Conservation (phyloP, 129 eudicot species). For the Ambrosia artemisiifolia region DNA sequence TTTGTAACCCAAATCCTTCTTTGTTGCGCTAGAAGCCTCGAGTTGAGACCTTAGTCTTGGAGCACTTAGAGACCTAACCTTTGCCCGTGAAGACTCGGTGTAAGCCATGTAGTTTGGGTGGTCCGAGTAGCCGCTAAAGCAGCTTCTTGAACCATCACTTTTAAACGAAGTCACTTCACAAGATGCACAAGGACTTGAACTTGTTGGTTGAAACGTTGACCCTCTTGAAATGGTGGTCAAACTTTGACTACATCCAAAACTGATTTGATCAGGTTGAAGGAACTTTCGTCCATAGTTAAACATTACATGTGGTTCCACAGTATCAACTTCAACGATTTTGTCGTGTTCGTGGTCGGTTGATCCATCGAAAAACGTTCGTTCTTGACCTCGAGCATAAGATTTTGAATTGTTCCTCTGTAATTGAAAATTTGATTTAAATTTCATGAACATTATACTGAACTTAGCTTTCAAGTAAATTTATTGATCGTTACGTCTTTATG, state of each 20-base stretch:
- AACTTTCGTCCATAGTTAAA: constrained; percentile 38
- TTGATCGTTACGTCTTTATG: not conserved
- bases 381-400: constrained; percentile 28
- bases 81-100: constrained; percentile 83
- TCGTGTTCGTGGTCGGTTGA: constrained; percentile 41
- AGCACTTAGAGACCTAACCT: constrained; percentile 71
- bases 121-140: constrained; percentile 57
- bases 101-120: constrained; percentile 82
- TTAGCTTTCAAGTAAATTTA: not conserved
- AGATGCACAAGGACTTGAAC: constrained; percentile 58
- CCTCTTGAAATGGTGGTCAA: constrained; percentile 55
- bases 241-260: constrained; percentile 43
- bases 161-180: constrained; percentile 62
- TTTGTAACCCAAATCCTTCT: constrained; percentile 48
- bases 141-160: constrained; percentile 66
- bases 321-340: constrained; percentile 67
- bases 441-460: not conserved
- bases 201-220: constrained; percentile 57
- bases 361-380: not conserved
- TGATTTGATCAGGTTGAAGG: constrained; percentile 39
- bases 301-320: constrained; percentile 28
- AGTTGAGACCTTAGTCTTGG: constrained; percentile 59
- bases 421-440: not conserved
- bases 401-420: constrained; percentile 58
- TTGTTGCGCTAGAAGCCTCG: constrained; percentile 46